phyloP scores from a whole-genome alignment of 2,329 filamentous ascomycete species.

The Fusarium mundagurra region DNA sequence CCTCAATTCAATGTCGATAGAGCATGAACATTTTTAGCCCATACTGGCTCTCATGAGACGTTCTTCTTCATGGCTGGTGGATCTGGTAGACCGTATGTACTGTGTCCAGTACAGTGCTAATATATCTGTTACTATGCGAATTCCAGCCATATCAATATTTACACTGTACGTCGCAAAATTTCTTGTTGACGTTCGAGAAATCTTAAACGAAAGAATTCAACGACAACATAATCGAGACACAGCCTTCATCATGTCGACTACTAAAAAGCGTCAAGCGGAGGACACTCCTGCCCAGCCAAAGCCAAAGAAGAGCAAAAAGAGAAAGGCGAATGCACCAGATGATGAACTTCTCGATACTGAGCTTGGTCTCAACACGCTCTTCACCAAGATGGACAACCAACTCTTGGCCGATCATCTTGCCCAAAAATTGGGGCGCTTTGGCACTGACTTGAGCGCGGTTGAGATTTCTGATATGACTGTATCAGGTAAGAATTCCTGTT shows the following conservation, averaged over 20 bases:
- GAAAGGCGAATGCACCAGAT: constrained; percentile 65
- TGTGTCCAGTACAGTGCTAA: constrained; percentile 20
- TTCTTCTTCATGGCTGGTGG: constrained; percentile 24
- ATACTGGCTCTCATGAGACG: constrained; percentile 11
- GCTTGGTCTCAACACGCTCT: constrained; percentile 80
- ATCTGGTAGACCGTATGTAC: constrained; percentile 2
- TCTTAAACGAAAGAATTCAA: constrained; percentile 7
- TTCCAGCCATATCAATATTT: not conserved
- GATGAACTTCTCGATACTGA: constrained; percentile 72
- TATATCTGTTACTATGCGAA: rapidly evolving
- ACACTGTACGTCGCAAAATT: constrained; percentile 41
- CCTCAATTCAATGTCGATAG: not conserved
- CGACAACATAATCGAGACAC: constrained; percentile 6
- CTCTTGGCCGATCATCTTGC: constrained; percentile 88
- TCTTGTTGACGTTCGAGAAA: constrained; percentile 30
- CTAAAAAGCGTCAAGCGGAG: constrained; percentile 67
- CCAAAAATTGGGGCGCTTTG: constrained; percentile 80
- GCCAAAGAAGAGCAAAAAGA: constrained; percentile 61
- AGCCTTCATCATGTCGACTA: constrained; percentile 50
- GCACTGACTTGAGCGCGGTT: constrained; percentile 80
- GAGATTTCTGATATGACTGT: constrained; percentile 87
- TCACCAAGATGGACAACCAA: constrained; percentile 83
- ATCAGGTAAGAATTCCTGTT: constrained; percentile 65
- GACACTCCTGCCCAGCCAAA: constrained; percentile 52
- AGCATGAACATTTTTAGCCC: not conserved